These are phyloP conservation scores for Acaromyces ingoldii DNA, from an alignment of 1,284 basidiomycete genomes.

Conservation along the genomic window DNA sequence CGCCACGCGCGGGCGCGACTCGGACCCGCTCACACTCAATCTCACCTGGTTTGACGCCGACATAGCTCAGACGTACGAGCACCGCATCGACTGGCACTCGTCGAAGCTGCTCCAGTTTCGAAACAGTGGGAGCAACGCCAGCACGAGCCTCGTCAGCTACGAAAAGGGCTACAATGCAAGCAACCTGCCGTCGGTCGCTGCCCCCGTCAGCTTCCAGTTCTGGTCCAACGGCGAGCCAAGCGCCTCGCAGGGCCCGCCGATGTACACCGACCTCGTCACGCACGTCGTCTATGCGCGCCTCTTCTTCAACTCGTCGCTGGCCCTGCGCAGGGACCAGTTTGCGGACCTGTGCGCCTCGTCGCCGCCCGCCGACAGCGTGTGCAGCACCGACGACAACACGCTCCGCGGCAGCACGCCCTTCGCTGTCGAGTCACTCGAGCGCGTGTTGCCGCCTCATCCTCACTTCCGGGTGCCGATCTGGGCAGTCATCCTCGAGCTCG, in stretches of 20 bases:
- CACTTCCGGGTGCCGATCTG: constrained; percentile 21
- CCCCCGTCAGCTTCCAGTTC: constrained; percentile 29
- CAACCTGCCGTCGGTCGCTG: constrained; percentile 19
- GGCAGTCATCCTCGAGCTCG: constrained; percentile 17
- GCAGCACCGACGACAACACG: constrained; percentile 35
- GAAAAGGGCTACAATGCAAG: constrained; percentile 18
- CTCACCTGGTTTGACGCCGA: constrained; percentile 18
- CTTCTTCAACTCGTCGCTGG: constrained; percentile 43
- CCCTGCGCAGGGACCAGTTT: constrained; percentile 24
- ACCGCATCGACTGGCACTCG: constrained; percentile 40
- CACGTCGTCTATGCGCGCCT: constrained; percentile 34
- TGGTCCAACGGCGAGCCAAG: constrained; percentile 32
- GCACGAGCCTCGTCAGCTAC: constrained; percentile 18
- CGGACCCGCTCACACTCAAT: constrained; percentile 25
- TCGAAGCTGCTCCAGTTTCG: constrained; percentile 20
- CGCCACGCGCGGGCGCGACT: constrained; percentile 21
- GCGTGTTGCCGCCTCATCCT: constrained; percentile 7
- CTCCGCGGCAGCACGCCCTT: constrained; percentile 32
- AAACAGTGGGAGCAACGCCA: constrained; percentile 22
- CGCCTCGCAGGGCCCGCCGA: constrained; percentile 29
- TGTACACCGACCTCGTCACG: constrained; percentile 17
- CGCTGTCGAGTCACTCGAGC: constrained; percentile 14
- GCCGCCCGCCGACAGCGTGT: constrained; percentile 13
- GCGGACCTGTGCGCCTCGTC: constrained; percentile 22
- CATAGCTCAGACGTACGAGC: constrained; percentile 23